Evolutionary conservation across 257 asterid genomes (phyloP).

Genomic region (Fraxinus cuspidata): DNA sequence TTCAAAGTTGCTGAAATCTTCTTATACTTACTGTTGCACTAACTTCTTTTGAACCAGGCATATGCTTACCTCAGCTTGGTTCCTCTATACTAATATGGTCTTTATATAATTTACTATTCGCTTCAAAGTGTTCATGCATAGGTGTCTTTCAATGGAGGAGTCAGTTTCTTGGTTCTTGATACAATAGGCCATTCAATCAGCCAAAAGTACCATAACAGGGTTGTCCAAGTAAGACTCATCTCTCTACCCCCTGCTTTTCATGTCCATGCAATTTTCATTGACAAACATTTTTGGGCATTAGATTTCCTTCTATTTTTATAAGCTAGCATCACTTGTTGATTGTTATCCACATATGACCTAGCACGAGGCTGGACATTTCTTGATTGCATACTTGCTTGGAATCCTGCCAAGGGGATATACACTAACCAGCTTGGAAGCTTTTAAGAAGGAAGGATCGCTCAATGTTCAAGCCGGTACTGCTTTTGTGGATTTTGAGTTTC

Average conservation of each 20-base stretch:
- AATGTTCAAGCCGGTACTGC: slow-evolving; percentile 98
- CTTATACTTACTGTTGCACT: background rate
- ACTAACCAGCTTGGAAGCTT: slow-evolving; percentile 87
- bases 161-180: slow-evolving; percentile 85
- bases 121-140: slow-evolving; percentile 47
- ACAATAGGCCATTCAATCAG: slow-evolving; percentile 84
- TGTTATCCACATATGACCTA: slow-evolving; percentile 32
- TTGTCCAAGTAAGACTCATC: slow-evolving; percentile 63
- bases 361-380: slow-evolving; percentile 99
- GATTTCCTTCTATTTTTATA: slow-evolving; percentile 10
- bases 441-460: slow-evolving; percentile 84
- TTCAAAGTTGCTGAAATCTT: background rate
- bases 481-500: slow-evolving; percentile 88
- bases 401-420: slow-evolving; percentile 84
- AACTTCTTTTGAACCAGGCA: slow-evolving; percentile 12
- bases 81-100: slow-evolving; percentile 5
- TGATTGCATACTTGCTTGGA: slow-evolving; percentile 93
- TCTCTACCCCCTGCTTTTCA: background rate
- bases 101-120: slow-evolving; percentile 36
- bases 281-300: background rate
- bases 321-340: slow-evolving; percentile 17
- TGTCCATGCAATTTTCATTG: background rate
- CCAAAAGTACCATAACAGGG: slow-evolving; percentile 89
- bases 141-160: slow-evolving; percentile 82
- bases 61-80: background rate